Evolutionary conservation across 257 asterid species (phyloP), one percentile per base, ranked within the genome.

Genomic region (Solanum appendiculatum): DNA sequence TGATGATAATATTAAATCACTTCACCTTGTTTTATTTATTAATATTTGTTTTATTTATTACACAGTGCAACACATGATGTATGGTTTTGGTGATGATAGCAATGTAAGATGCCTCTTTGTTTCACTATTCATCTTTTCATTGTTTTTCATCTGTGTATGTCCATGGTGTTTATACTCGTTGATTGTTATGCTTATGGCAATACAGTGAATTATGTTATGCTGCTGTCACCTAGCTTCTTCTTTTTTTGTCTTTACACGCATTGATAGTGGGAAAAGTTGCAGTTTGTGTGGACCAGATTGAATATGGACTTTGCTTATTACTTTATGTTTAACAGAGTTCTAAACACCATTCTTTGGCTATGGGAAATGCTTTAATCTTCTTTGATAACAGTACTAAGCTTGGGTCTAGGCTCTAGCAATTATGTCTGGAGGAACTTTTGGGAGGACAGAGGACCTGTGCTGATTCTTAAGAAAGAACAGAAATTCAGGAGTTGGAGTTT

Each of bases 31-130:
- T 31, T 29, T 31, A 31, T 48, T 48, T 48, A 48, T 31, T 81
- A 48, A 81, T 12, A 3, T 31, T 81, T 54, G 58, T 86, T 88
- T 80, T 48, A 54, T 56, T 86, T 88, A 23, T 87, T 87, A 81
- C 33, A 82, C 96, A 97, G 98, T 97, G 93, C 98, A 97, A 88
- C 98, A 93, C 87, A 97, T 97, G 99, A 95, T 97, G 98, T 95
- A 94, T 87, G 99, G 99, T 86, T 95, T 93, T 9, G 98, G 98
- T 4, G 98, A 97, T 91, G 99, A 94, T 85, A 88, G 89, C 86
- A 95, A 96, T 85, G 98, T 97, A 92, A n/a, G 96, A 64, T 77
- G 44, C 44, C 72, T 77, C 48, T 40, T 44, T 39, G 85, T 54
- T 31, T 63, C 70, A 48, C 56, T 3, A 39, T 87, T 87, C 64